Evolutionary conservation across 2,329 filamentous ascomycete genomes (phyloP).

Genomic region (Fusarium duplospermum): DNA sequence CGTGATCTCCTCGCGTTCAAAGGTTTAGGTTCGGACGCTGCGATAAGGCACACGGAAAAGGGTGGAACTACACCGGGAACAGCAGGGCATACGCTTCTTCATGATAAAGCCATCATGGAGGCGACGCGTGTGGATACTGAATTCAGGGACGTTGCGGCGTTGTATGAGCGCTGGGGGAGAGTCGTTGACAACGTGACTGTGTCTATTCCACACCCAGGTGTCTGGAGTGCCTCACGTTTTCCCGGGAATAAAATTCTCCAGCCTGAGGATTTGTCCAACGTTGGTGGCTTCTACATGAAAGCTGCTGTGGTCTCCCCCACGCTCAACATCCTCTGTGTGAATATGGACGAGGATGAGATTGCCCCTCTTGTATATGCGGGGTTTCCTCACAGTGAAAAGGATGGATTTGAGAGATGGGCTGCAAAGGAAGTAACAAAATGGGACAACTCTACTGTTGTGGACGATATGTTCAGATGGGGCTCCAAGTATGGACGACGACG

Average conservation of each 20-base stretch:
- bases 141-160: background rate
- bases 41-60: too few relatives aligned
- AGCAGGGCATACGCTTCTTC: too few relatives aligned
- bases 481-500: background rate
- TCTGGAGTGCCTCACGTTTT: background rate
- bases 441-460: background rate
- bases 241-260: background rate
- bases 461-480: background rate
- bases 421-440: background rate
- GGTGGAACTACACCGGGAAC: too few relatives aligned
- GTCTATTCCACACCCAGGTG: background rate
- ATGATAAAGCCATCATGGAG: background rate
- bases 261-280: background rate
- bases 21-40: too few relatives aligned
- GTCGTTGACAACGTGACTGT: background rate
- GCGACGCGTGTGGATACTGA: background rate
- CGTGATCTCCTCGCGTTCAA: background rate
- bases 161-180: background rate
- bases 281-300: background rate
- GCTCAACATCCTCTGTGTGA: background rate
- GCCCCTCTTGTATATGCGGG: background rate
- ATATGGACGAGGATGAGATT: background rate
- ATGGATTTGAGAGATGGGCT: background rate
- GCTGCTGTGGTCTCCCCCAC: background rate
- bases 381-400: background rate